A percentile compares a stretch with the other conserved stretches of the same genome.
These are phyloP conservation scores for Chlorella vulgaris DNA, from an alignment of 139 green algal species.

Conservation along the genomic window DNA sequence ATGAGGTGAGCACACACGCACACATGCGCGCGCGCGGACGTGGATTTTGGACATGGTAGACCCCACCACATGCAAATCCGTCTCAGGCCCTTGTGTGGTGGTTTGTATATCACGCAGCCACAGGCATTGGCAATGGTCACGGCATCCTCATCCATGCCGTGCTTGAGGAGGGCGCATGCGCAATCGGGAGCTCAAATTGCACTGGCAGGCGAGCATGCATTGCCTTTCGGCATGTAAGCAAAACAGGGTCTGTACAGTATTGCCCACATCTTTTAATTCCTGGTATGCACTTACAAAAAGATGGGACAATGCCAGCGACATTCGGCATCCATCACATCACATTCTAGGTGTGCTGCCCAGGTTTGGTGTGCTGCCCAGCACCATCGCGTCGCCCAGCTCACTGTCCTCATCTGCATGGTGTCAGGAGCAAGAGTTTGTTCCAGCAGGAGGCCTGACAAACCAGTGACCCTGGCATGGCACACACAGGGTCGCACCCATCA, in stretches of 20 bases:
- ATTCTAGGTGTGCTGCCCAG: neutral
- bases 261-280: too few relatives aligned
- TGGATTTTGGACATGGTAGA: neutral
- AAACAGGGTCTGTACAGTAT: too few relatives aligned
- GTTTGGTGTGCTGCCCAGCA: conserved; percentile 70
- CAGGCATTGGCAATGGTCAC: neutral
- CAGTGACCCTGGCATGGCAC: too few relatives aligned
- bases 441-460: neutral
- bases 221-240: too few relatives aligned
- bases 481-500: neutral
- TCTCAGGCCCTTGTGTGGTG: neutral
- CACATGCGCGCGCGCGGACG: too few relatives aligned
- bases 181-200: too few relatives aligned
- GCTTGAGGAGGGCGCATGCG: neutral
- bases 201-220: too few relatives aligned
- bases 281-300: neutral
- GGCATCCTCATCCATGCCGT: neutral
- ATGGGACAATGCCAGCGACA: neutral
- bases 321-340: neutral
- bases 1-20: too few relatives aligned
- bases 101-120: neutral
- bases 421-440: neutral
- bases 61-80: neutral
- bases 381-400: conserved; percentile 75
- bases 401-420: conserved; percentile 55